Evolutionary conservation across 768 basidiomycete genomes (phyloP).

Genomic region (Boletus vinaceobasis): DNA sequence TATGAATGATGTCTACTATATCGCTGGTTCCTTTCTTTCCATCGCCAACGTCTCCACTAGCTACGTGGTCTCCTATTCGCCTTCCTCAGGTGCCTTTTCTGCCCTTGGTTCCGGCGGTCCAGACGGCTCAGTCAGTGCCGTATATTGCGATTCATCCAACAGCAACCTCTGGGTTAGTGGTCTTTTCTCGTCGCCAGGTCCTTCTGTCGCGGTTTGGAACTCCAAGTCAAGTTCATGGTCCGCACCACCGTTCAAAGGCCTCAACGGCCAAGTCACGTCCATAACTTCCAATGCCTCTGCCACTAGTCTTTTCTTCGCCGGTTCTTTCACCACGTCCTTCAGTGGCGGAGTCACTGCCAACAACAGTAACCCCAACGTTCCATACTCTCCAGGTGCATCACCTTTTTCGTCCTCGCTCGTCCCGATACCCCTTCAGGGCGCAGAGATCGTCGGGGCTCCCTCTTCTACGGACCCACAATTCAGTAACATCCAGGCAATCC

Average conservation of each 20-base stretch:
- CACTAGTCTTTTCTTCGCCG: constrained; percentile 79
- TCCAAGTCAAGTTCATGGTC: constrained; percentile 64
- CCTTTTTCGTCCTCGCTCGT: constrained; percentile 90
- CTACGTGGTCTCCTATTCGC: constrained; percentile 77
- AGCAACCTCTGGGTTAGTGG: constrained; percentile 79
- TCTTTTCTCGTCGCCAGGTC: constrained; percentile 62
- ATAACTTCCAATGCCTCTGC: constrained; percentile 73
- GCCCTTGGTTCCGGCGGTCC: constrained; percentile 67
- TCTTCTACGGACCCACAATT: constrained; percentile 60
- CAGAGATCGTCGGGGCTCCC: constrained; percentile 57
- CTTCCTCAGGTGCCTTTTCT: constrained; percentile 54
- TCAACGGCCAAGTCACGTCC: constrained; percentile 66
- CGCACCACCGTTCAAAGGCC: constrained; percentile 74
- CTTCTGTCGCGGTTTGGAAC: constrained; percentile 72
- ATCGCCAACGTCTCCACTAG: constrained; percentile 54
- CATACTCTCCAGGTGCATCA: constrained; percentile 75
- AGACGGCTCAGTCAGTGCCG: constrained; percentile 65
- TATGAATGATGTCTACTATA: constrained; percentile 64
- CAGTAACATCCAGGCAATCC: constrained; percentile 60
- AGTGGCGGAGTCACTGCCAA: constrained; percentile 48
- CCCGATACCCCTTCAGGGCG: constrained; percentile 63
- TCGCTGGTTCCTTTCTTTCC: constrained; percentile 82
- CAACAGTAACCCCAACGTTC: constrained; percentile 81
- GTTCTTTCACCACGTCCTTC: constrained; percentile 81
- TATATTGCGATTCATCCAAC: constrained; percentile 72